Percentiles rank a stretch among this genome's conserved stretches.
phyloP scores from a whole-genome alignment of 306 rosid species.

The Vachellia pachyceras region DNA sequence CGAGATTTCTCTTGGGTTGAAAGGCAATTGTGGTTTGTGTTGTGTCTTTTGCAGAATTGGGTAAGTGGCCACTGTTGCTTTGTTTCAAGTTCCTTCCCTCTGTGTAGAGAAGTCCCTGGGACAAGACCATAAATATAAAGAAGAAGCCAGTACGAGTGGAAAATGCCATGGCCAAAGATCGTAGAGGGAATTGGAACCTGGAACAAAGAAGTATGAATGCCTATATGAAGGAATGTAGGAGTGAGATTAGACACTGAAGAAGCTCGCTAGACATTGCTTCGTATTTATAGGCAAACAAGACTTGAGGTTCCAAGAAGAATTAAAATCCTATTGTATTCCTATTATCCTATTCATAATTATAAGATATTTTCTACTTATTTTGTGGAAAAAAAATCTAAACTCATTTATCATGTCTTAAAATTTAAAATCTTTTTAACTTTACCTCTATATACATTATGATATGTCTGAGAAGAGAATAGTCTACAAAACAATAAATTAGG shows the following conservation, averaged over 20 bases:
- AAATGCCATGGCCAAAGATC: conserved; percentile 52
- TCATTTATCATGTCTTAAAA: too few relatives aligned
- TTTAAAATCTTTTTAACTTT: too few relatives aligned
- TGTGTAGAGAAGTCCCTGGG: conserved; percentile 43
- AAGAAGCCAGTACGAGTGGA: conserved; percentile 46
- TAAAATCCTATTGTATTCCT: neutral
- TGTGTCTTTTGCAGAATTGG: conserved; percentile 25
- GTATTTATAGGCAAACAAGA: neutral
- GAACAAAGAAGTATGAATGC: neutral
- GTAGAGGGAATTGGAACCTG: neutral
- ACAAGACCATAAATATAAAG: conserved; percentile 53
- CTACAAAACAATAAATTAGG: too few relatives aligned
- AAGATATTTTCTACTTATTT: too few relatives aligned
- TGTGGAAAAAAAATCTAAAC: too few relatives aligned
- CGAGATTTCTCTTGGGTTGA: conserved; percentile 11
- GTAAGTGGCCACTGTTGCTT: conserved; percentile 18
- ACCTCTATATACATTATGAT: too few relatives aligned
- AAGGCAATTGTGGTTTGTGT: conserved; percentile 7
- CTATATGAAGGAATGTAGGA: neutral
- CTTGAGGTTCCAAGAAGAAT: neutral
- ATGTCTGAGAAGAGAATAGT: too few relatives aligned
- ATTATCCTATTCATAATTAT: too few relatives aligned
- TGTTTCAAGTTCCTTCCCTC: conserved; percentile 62
- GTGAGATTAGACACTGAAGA: neutral
- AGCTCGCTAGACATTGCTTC: neutral